These are phyloP conservation scores for Plenodomus lindquistii DNA, from an alignment of 2,329 filamentous ascomycete species.

Conservation along the genomic window DNA sequence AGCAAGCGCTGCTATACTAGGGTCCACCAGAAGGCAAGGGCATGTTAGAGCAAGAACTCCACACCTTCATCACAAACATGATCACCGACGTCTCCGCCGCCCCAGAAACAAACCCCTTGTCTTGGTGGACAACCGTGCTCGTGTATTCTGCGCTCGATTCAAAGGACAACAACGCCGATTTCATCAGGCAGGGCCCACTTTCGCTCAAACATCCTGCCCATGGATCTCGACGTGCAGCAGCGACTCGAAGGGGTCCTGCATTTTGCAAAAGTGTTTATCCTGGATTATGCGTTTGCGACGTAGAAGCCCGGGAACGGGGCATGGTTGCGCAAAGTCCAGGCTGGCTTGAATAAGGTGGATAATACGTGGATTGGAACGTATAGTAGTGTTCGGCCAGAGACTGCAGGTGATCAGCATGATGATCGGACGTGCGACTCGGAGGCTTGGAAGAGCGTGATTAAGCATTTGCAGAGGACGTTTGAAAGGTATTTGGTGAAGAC, in stretches of 20 bases:
- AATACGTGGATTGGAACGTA: background rate
- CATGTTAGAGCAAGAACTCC: background rate
- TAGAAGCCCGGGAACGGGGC: background rate
- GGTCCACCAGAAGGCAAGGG: background rate
- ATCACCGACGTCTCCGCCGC: background rate
- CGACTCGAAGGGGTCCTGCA: background rate
- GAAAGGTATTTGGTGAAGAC: background rate
- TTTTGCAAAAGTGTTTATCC: background rate
- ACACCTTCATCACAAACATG: background rate
- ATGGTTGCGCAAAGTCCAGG: background rate
- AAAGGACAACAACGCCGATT: background rate
- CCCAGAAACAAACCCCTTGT: background rate
- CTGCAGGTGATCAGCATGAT: background rate
- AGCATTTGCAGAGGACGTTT: background rate
- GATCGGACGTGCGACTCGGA: background rate
- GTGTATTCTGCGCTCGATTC: background rate
- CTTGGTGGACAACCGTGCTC: background rate
- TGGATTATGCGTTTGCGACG: background rate
- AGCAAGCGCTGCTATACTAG: background rate
- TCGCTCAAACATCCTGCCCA: background rate
- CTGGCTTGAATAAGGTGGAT: background rate
- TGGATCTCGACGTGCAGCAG: background rate
- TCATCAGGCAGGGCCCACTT: background rate
- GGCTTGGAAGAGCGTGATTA: background rate
- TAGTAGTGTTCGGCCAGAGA: background rate